Evolutionary conservation across 1,139 yeast species (phyloP).

Genomic region (Pichia sp.): DNA sequence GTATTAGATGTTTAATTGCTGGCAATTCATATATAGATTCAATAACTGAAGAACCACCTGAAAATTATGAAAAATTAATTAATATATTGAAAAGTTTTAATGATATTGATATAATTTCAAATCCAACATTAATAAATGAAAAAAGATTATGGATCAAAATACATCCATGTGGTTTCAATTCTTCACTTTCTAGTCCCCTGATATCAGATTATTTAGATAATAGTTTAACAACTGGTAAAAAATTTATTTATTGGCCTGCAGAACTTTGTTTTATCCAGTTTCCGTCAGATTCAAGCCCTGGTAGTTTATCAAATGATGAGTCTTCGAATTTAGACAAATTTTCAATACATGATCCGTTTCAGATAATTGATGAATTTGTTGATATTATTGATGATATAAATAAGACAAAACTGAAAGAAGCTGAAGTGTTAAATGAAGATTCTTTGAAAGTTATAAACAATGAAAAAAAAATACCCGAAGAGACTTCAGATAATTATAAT

Average conservation of each 20-base stretch:
- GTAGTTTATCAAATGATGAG: constrained; percentile 9
- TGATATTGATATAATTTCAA: constrained; percentile 32
- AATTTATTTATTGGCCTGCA: constrained; percentile 67
- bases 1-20: constrained; percentile 61
- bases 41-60: constrained; percentile 43
- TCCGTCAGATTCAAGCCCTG: constrained; percentile 22
- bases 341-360: too few relatives aligned
- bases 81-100: constrained; percentile 39
- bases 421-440: background rate
- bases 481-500: too few relatives aligned
- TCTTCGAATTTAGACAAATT: constrained; percentile 24
- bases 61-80: constrained; percentile 44
- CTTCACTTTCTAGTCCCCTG: constrained; percentile 61
- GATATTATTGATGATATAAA: constrained; percentile 17
- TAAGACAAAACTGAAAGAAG: constrained; percentile 17
- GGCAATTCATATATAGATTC: constrained; percentile 36
- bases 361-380: constrained; percentile 27
- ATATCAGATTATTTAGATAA: constrained; percentile 41
- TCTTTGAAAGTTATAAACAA: too few relatives aligned
- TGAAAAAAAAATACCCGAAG: too few relatives aligned
- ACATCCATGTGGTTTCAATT: constrained; percentile 60
- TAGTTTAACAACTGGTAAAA: constrained; percentile 44
- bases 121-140: constrained; percentile 22
- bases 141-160: constrained; percentile 53
- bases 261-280: constrained; percentile 55